phyloP scores from a whole-genome alignment of 1,139 yeast genomes.

The Candida mesenterica region DNA sequence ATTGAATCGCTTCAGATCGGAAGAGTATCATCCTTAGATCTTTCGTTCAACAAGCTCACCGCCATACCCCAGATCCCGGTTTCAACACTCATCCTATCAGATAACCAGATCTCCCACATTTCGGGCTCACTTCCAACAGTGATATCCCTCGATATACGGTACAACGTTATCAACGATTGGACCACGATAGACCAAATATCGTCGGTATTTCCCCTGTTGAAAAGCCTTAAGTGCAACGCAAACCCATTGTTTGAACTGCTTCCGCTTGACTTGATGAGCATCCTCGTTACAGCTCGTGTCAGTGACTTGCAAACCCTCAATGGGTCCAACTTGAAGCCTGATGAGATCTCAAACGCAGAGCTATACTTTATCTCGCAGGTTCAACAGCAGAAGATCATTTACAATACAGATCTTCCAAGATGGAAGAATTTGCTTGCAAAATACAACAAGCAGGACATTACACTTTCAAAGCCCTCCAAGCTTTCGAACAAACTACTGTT shows the following conservation, averaged over 20 bases:
- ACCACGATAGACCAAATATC: conserved; percentile 40
- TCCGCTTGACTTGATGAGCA: conserved; percentile 36
- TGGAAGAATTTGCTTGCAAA: conserved; percentile 29
- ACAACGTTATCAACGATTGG: conserved; percentile 50
- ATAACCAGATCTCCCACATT: conserved; percentile 22
- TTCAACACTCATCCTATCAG: conserved; percentile 18
- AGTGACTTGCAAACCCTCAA: conserved; percentile 43
- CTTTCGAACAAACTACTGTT: conserved; percentile 10
- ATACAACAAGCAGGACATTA: conserved; percentile 18
- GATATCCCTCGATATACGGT: conserved; percentile 43
- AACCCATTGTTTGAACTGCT: conserved; percentile 48
- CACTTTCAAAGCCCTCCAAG: not conserved
- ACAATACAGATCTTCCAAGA: conserved; percentile 20
- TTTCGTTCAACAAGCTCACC: conserved; percentile 44
- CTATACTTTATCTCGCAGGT: conserved; percentile 61
- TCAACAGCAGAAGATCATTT: conserved; percentile 24
- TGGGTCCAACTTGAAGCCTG: conserved; percentile 48
- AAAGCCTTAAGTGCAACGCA: conserved; percentile 45
- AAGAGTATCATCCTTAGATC: conserved; percentile 26
- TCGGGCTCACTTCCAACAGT: conserved; percentile 4
- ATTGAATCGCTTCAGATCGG: conserved; percentile 7
- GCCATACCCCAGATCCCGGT: conserved; percentile 27
- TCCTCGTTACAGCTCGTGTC: conserved; percentile 48
- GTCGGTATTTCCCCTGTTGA: conserved; percentile 35
- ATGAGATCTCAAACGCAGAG: conserved; percentile 64